Base-by-base conservation (phyloP, 2,329 filamentous ascomycete species). In the Bretziella fagacearum region DNA sequence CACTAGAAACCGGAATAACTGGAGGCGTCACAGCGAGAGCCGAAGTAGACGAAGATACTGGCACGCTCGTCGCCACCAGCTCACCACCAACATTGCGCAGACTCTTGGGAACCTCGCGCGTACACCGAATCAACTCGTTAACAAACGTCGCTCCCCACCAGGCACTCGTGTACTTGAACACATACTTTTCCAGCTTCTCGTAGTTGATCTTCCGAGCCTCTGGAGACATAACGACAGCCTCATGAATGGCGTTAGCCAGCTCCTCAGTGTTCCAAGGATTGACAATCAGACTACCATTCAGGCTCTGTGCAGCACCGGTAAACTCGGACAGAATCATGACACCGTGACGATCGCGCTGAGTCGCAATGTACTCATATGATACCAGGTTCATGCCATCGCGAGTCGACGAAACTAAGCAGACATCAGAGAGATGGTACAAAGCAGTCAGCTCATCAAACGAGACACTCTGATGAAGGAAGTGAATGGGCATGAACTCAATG, bases 241-340 rank as follows among this genome's bases (percentile, higher is more conserved):
- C 86, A 62, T 95, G 83, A 55, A 96, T 87, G 4, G 87, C 84
- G 56, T 86, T 84, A 33, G 89, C 87, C 30, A 96, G 69, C 62
- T 96, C 89, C 59, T 95, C 87, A 0, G 87, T 95, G 61, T 96
- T 96, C 91, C 91, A 98, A 1, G 91, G 91, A 63, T 98, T 98
- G 58, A 96, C 84, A 46, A 96, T 87, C 44, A 96, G 70, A 55
- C 84, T 86, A 51, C 89, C 89, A 55, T 93, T 95, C 49, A 98
- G 71, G 52, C 83, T 91, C 63, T 96, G 91, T 1, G 91, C 89
- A 6, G 91, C 91, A 36, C 91, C 91, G 0, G 91, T 87, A 59
- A 98, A 96, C 61, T 98, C 91, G 41, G 87, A 95, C 26, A 98
- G 74, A 48, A 98, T 87, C 75, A 98, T 81, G 52, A 85, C 81